phyloP scores from a whole-genome alignment of 2,329 filamentous ascomycete genomes.

The Aschersonia sp. region DNA sequence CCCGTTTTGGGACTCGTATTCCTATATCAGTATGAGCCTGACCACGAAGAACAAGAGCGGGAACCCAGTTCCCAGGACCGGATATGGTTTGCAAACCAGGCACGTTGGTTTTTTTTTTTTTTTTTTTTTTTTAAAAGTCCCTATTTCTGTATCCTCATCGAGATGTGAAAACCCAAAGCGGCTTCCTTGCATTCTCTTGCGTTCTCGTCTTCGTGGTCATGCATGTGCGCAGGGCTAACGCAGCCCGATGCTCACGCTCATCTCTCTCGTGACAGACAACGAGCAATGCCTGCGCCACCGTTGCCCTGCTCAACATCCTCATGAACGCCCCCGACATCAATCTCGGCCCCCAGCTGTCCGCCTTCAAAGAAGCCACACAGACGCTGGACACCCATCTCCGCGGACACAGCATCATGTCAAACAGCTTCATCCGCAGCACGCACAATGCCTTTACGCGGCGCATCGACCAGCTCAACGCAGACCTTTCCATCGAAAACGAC shows the following conservation, averaged over 20 bases:
- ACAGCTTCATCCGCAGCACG: slow-evolving; percentile 61
- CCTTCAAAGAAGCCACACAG: slow-evolving; percentile 61
- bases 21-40: slow-evolving; percentile 57
- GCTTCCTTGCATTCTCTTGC: too few species aligned
- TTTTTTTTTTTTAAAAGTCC: not conserved
- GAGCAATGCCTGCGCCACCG: slow-evolving; percentile 78
- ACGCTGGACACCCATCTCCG: slow-evolving; percentile 56
- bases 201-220: too few species aligned
- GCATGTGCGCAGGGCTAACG: not conserved
- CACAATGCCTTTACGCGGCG: slow-evolving; percentile 82
- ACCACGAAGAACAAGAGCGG: slow-evolving; percentile 36
- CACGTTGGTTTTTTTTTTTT: slow-evolving; percentile 17
- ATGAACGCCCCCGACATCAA: slow-evolving; percentile 61
- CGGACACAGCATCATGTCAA: slow-evolving; percentile 60
- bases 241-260: not conserved
- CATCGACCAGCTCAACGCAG: slow-evolving; percentile 60
- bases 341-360: slow-evolving; percentile 53
- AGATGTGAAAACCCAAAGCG: not conserved
- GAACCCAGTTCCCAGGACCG: slow-evolving; percentile 26
- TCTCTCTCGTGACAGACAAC: slow-evolving; percentile 40
- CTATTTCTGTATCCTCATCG: not conserved
- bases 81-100: slow-evolving; percentile 92
- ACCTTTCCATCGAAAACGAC: slow-evolving; percentile 49
- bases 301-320: slow-evolving; percentile 82
- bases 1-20: slow-evolving; percentile 81